phyloP scores from a whole-genome alignment of 2,329 filamentous ascomycete species.

The Hypoxylon sp. region DNA sequence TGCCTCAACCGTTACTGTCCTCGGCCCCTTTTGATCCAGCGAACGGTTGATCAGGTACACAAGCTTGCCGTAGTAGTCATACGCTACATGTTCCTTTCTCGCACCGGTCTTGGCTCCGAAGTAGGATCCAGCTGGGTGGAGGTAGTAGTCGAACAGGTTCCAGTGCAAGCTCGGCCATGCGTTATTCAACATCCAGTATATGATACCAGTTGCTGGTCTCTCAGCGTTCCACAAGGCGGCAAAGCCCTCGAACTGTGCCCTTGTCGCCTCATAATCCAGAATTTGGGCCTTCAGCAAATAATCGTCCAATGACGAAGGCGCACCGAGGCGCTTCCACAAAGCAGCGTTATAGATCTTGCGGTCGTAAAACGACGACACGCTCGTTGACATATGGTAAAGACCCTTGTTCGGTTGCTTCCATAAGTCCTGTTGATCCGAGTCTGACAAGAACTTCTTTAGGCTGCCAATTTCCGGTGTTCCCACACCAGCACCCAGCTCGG shows the following conservation, averaged over 20 bases:
- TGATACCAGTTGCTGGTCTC: constrained; percentile 70
- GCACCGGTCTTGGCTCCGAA: constrained; percentile 70
- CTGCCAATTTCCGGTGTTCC: constrained; percentile 72
- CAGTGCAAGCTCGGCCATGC: constrained; percentile 77
- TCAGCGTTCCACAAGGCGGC: constrained; percentile 64
- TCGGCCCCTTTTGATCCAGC: constrained; percentile 55
- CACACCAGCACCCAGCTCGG: constrained; percentile 73
- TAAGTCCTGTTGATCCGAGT: constrained; percentile 66
- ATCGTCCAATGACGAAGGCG: constrained; percentile 66
- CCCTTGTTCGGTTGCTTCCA: constrained; percentile 68
- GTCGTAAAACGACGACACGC: constrained; percentile 68
- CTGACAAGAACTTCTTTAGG: constrained; percentile 67
- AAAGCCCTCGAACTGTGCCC: constrained; percentile 72
- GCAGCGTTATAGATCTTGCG: constrained; percentile 71
- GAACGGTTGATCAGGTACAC: constrained; percentile 71
- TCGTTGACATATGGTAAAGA: constrained; percentile 73
- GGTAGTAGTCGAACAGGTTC: constrained; percentile 75
- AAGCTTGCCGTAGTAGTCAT: constrained; percentile 63
- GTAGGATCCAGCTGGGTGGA: constrained; percentile 70
- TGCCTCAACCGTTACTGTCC: constrained; percentile 65
- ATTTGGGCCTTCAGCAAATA: constrained; percentile 73
- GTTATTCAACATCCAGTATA: constrained; percentile 78
- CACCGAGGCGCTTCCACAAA: constrained; percentile 67
- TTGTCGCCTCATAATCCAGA: constrained; percentile 74
- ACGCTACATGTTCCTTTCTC: constrained; percentile 68